Conservation (phyloP, 2,329 filamentous ascomycete species). For the Aspergillus sp. region DNA sequence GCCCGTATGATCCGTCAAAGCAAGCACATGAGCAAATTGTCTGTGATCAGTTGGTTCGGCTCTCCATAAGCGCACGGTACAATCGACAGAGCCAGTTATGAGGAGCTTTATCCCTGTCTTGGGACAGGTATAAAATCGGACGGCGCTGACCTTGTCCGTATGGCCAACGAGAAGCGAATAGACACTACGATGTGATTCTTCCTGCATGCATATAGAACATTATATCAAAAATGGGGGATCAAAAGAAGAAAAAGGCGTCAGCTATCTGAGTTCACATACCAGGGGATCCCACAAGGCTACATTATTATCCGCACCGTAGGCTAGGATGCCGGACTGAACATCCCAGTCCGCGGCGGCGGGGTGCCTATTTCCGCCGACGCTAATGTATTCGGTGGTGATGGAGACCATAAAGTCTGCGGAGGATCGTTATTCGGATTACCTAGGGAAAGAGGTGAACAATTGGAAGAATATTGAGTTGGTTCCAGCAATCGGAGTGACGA, state of each 20-base stretch:
- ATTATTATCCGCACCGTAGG: conserved; percentile 86
- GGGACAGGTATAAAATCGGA: conserved; percentile 69
- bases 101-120: conserved; percentile 57
- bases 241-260: background rate
- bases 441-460: background rate
- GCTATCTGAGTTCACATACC: conserved; percentile 50
- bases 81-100: conserved; percentile 79
- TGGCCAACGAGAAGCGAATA: conserved; percentile 71
- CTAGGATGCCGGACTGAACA: conserved; percentile 65
- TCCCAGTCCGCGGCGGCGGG: conserved; percentile 91
- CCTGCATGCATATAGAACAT: conserved; percentile 31
- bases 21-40: conserved; percentile 47
- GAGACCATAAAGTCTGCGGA: conserved; percentile 32
- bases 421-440: background rate
- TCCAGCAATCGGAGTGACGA: background rate
- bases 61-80: conserved; percentile 66
- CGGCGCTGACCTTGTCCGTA: conserved; percentile 74
- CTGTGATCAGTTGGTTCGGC: conserved; percentile 21
- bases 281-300: conserved; percentile 83
- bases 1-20: conserved; percentile 65
- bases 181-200: conserved; percentile 57
- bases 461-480: background rate
- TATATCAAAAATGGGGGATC: background rate
- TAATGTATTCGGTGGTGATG: conserved; percentile 55
- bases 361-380: conserved; percentile 86